Conservation (phyloP, 805 yeast species). For the Candida jianshihensis region DNA sequence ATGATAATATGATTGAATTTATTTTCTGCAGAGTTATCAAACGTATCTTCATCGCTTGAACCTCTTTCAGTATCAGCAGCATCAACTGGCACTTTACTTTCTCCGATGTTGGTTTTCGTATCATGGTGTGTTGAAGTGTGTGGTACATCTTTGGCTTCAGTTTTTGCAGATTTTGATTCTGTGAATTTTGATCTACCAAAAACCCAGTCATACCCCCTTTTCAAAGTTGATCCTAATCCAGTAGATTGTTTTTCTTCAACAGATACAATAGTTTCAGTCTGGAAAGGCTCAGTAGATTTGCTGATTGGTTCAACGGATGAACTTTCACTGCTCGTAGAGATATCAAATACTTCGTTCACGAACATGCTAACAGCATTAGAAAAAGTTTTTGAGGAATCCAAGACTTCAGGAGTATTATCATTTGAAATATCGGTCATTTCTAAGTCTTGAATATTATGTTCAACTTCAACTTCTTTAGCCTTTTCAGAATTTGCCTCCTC, state of each 20-base stretch:
- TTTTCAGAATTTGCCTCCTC: no score
- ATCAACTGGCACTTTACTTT: no score
- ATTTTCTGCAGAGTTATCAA: no score
- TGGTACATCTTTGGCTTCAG: no score
- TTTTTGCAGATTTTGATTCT: not conserved
- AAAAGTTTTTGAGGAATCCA: no score
- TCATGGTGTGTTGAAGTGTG: no score
- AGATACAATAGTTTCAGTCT: not conserved
- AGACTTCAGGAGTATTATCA: not conserved
- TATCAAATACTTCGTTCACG: not conserved
- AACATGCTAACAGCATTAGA: not conserved
- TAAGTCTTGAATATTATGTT: no score
- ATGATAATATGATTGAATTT: constrained; percentile 17
- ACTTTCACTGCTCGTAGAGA: not conserved
- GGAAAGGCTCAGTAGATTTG: not conserved
- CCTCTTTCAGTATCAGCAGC: no score
- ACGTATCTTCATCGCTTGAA: not conserved
- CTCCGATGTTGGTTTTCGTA: no score
- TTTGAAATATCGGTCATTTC: no score
- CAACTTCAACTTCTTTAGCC: no score
- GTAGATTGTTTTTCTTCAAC: not conserved
- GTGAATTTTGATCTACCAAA: not conserved
- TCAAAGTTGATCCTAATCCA: not conserved
- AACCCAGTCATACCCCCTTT: not conserved
- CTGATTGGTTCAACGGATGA: not conserved